Conservation (phyloP, 192 early-diverging fungal genomes). For the Thamnidium elegans region DNA sequence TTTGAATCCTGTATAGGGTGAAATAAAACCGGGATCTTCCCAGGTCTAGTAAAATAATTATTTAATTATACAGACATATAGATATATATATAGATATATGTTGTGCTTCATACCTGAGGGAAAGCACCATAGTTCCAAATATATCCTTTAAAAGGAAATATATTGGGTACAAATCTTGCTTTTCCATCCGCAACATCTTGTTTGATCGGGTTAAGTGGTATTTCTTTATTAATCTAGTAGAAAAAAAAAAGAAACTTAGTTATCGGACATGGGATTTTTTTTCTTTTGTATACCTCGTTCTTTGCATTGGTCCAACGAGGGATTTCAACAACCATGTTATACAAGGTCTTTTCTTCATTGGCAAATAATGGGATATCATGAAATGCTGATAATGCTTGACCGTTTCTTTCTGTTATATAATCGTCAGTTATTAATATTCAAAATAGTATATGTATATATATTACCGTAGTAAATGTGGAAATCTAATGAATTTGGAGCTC, state of each 20-base stretch:
- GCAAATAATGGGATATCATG: conserved; percentile 98
- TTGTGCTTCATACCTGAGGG: conserved; percentile 65
- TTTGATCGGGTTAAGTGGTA: conserved; percentile 95
- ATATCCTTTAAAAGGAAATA: conserved; percentile 99
- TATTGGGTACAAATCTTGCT: conserved; percentile 95
- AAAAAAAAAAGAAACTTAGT: not conserved
- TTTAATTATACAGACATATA: not conserved
- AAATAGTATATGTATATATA: not conserved
- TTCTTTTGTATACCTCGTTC: conserved; percentile 60
- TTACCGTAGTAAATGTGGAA: conserved; percentile 83
- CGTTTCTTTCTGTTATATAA: conserved; percentile 60
- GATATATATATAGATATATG: not conserved
- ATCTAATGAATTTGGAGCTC: conserved; percentile 81
- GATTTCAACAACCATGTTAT: conserved; percentile 99
- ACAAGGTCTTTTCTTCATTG: conserved; percentile 81
- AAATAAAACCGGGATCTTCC: conserved; percentile 90
- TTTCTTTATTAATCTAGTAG: conserved; percentile 86
- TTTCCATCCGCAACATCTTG: conserved; percentile 99
- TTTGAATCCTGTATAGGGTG: conserved; percentile 87
- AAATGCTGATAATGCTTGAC: conserved; percentile 88
- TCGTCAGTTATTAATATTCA: not conserved
- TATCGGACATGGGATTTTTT: not conserved
- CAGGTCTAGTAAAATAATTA: conserved; percentile 66
- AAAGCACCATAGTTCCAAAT: conserved; percentile 99
- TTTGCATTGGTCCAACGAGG: conserved; percentile 99